Conservation (phyloP, 169 alveolate species). For the Cyclospora cayetanensis region DNA sequence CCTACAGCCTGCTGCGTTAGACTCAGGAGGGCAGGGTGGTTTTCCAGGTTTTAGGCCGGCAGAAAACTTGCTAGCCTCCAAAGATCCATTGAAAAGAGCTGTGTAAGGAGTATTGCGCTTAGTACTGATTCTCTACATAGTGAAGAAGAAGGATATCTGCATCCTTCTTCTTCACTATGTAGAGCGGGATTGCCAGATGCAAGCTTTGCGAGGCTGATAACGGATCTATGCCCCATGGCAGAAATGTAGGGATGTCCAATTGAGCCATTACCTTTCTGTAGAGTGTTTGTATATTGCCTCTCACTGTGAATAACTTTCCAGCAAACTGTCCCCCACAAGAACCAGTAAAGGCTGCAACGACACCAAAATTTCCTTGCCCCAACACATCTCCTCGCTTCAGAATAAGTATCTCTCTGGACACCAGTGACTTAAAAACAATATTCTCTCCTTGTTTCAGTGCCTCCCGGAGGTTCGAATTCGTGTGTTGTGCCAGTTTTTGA, state of each 20-base stretch:
- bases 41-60: too few species aligned
- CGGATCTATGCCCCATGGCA: neutral
- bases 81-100: neutral
- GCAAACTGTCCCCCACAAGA: neutral
- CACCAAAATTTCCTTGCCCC: neutral
- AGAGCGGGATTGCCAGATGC: slow-evolving; percentile 1
- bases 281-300: neutral
- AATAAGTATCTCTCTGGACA: neutral
- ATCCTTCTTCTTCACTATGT: neutral
- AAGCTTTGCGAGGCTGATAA: neutral
- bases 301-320: neutral
- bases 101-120: too few species aligned
- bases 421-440: neutral
- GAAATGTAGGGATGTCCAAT: neutral
- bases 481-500: neutral
- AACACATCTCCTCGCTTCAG: neutral
- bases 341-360: neutral
- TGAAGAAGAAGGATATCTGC: neutral
- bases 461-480: neutral
- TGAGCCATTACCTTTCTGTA: neutral
- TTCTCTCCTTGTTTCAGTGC: neutral
- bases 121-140: too few species aligned
- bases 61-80: neutral
- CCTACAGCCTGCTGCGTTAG: slow-evolving; percentile 51
- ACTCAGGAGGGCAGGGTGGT: neutral